phyloP scores from a whole-genome alignment of 306 rosid species.

The Sicyos baderoa region DNA sequence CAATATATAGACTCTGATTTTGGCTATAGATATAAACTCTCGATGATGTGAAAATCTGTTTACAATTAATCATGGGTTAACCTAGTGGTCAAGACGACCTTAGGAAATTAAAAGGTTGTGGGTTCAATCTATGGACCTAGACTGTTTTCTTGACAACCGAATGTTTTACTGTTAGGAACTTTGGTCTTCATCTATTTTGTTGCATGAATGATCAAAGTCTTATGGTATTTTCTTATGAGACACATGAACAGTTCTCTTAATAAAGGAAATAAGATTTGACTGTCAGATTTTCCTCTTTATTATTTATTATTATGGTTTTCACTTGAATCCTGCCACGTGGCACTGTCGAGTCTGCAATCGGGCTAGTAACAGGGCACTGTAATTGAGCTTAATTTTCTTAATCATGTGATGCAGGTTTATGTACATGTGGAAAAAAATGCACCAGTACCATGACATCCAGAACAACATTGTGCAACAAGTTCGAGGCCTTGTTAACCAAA shows the following conservation, averaged over 20 bases:
- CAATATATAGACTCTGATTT: background rate
- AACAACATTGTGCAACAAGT: slow-evolving; percentile 92
- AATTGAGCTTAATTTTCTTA: background rate
- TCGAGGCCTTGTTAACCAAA: slow-evolving; percentile 68
- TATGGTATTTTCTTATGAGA: background rate
- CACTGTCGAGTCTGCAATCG: background rate
- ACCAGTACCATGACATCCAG: slow-evolving; percentile 79
- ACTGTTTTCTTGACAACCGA: too few species aligned
- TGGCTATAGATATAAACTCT: too few species aligned
- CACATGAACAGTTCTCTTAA: background rate
- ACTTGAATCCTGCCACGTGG: background rate
- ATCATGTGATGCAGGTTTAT: slow-evolving; percentile 49
- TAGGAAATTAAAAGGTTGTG: too few species aligned
- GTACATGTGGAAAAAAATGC: slow-evolving; percentile 99
- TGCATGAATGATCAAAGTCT: background rate
- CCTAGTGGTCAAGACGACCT: too few species aligned
- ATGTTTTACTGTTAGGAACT: background rate
- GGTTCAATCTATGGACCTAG: too few species aligned
- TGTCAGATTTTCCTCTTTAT: background rate
- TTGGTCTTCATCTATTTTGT: background rate
- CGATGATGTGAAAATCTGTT: too few species aligned
- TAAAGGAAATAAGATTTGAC: background rate
- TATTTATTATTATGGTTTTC: background rate
- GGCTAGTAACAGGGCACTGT: background rate
- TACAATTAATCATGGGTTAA: too few species aligned